A percentile compares a stretch with the other conserved stretches of the same genome.
Conservation (phyloP, 805 yeast genomes). For the Jamesozyma hellenica region DNA sequence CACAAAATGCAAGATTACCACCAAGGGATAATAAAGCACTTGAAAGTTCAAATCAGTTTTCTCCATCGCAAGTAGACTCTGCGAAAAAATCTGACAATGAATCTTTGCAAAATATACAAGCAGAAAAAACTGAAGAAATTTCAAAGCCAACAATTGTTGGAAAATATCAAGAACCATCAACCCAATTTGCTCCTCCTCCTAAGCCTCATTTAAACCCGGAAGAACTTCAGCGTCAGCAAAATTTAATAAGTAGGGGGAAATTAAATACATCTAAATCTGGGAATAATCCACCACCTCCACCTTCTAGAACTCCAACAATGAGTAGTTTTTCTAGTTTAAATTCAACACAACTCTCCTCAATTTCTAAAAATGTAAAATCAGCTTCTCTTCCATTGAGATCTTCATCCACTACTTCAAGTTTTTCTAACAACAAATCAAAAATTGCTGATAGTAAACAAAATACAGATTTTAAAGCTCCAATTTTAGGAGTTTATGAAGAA, state of each 20-base stretch:
- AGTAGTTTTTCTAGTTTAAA: too few relatives aligned
- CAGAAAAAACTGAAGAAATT: not conserved
- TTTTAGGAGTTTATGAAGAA: constrained; percentile 4
- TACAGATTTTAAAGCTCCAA: not conserved
- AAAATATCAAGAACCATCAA: constrained; percentile 15
- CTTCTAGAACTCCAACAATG: too few relatives aligned
- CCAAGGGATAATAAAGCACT: not conserved
- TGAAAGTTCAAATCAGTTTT: not conserved
- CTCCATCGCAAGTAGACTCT: too few relatives aligned
- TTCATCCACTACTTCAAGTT: not conserved
- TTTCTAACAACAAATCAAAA: not conserved
- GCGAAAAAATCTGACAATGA: too few relatives aligned
- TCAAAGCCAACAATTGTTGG: constrained; percentile 26
- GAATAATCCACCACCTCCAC: too few relatives aligned
- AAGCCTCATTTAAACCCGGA: constrained; percentile 21
- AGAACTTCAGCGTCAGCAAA: not conserved
- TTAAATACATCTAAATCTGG: too few relatives aligned
- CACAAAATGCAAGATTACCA: not conserved
- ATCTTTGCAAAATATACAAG: too few relatives aligned
- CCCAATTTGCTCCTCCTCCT: constrained; percentile 35
- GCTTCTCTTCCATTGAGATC: not conserved
- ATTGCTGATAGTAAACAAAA: not conserved
- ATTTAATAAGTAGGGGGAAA: too few relatives aligned
- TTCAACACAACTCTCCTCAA: too few relatives aligned
- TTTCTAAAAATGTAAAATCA: too few relatives aligned